Evolutionary conservation across 2,329 filamentous ascomycete genomes (phyloP), one percentile per base, ranked within the genome.

Genomic region (Aotearoamyces nothofagi): DNA sequence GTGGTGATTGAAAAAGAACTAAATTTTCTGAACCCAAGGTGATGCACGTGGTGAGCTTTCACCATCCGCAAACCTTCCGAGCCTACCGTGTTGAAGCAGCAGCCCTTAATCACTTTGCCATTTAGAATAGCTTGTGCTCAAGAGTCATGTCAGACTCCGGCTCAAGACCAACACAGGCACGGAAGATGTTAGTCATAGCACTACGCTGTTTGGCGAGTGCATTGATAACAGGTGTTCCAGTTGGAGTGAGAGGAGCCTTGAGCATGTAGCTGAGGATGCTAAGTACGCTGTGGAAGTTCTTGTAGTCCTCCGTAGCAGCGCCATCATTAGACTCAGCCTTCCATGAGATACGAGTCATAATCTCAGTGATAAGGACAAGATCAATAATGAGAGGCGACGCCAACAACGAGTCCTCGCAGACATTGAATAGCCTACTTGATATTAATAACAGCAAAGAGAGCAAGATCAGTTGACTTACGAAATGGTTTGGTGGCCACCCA

Each of bases 231-330:
- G 90, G 90, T 8, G 90, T 93, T 42, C 90, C 90, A 2, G 87
- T 78, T 27, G 90, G 90, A 20, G 86, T 94, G 55, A 96, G 58
- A 22, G 90, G 90, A 32, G 90, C 90, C 75, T 90, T 76, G 50
- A 98, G 78, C 90, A 98, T 98, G 67, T 94, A 98, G 69, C 84
- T 93, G 46, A 98, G 75, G 39, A 98, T 74, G 61, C 83, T 93
- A 37, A 98, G 75, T 23, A 98, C 90, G 53, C 79, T 87, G 65
- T 98, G 90, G 72, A 98, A 96, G 51, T 76, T 78, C 66, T 80
- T 82, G 67, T 77, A 98, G 30, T 84, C 78, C 37, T 63, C 64
- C 32, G 61, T 65, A 40, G 50, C 53, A 35, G 49, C 60, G 31
- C 59, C 67, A 36, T 61, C 63, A 36, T 51, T 60, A 22, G 61